phyloP scores from a whole-genome alignment of 2,329 filamentous ascomycete genomes.

The Xylaria sp. region DNA sequence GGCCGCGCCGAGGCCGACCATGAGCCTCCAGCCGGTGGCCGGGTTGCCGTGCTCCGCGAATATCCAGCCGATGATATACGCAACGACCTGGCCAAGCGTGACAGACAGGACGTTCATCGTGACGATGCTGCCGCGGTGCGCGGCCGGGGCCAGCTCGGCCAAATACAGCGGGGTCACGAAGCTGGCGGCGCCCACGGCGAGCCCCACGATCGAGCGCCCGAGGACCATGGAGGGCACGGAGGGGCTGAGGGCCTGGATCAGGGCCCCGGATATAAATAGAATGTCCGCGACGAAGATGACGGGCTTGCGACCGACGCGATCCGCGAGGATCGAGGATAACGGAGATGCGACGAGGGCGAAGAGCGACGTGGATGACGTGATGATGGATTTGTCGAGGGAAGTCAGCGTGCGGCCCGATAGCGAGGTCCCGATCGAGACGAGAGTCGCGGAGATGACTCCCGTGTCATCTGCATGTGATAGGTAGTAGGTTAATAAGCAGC shows the following conservation, averaged over 20 bases:
- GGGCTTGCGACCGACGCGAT: constrained; percentile 68
- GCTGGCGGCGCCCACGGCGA: constrained; percentile 79
- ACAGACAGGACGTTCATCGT: constrained; percentile 86
- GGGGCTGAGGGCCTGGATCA: constrained; percentile 69
- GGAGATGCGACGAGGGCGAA: constrained; percentile 73
- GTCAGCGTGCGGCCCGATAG: constrained; percentile 68
- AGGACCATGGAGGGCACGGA: constrained; percentile 73
- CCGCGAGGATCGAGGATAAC: constrained; percentile 72
- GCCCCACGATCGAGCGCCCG: constrained; percentile 76
- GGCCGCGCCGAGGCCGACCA: constrained; percentile 85
- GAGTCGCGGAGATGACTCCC: constrained; percentile 74
- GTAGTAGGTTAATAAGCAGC: constrained; percentile 5
- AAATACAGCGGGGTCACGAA: constrained; percentile 91
- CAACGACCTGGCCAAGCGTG: constrained; percentile 87
- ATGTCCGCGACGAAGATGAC: constrained; percentile 73
- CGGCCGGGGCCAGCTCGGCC: constrained; percentile 82
- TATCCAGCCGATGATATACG: constrained; percentile 84
- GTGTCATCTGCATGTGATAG: constrained; percentile 65
- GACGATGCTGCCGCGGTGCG: constrained; percentile 80
- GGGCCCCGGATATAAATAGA: constrained; percentile 75
- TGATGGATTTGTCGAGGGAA: constrained; percentile 74
- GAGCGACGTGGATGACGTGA: constrained; percentile 76
- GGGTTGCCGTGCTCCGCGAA: constrained; percentile 67
- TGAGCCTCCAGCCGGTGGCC: constrained; percentile 82
- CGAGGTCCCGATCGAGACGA: constrained; percentile 71